Evolutionary conservation across 2,329 filamentous ascomycete species (phyloP).

Genomic region (Whalleya microplaca): DNA sequence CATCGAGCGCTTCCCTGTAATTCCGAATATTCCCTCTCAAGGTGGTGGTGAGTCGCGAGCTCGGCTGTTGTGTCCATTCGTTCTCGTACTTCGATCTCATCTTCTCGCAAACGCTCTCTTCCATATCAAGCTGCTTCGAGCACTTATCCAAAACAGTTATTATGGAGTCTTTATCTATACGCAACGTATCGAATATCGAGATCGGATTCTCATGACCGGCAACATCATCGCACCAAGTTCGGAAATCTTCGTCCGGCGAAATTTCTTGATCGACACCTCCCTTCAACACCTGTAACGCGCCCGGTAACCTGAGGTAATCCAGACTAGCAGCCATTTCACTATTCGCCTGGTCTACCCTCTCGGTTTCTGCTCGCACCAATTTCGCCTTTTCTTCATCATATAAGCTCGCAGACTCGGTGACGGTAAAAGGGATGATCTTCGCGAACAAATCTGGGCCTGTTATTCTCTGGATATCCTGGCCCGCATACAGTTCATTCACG

Average conservation of each 20-base stretch:
- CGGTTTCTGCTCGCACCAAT: slow-evolving; percentile 87
- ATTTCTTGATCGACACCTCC: slow-evolving; percentile 91
- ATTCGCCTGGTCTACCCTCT: slow-evolving; percentile 89
- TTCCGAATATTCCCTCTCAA: slow-evolving; percentile 84
- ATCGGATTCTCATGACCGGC: slow-evolving; percentile 81
- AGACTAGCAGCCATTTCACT: slow-evolving; percentile 94
- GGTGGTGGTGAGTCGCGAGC: slow-evolving; percentile 84
- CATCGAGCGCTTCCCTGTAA: slow-evolving; percentile 86
- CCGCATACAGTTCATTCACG: slow-evolving; percentile 93
- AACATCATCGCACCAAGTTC: slow-evolving; percentile 91
- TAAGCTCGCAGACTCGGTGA: slow-evolving; percentile 93
- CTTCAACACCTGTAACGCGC: slow-evolving; percentile 87
- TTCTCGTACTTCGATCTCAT: slow-evolving; percentile 97
- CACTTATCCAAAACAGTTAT: slow-evolving; percentile 74
- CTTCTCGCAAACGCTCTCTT: slow-evolving; percentile 97
- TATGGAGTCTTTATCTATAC: slow-evolving; percentile 77
- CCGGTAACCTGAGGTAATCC: slow-evolving; percentile 89
- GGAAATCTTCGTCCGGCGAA: slow-evolving; percentile 86
- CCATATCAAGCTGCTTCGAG: slow-evolving; percentile 89
- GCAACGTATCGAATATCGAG: slow-evolving; percentile 77
- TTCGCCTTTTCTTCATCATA: slow-evolving; percentile 99
- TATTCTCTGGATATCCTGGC: slow-evolving; percentile 95
- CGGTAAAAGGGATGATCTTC: slow-evolving; percentile 93
- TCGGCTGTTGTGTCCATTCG: slow-evolving; percentile 98
- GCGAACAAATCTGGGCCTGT: slow-evolving; percentile 97